Percentiles rank a stretch among this genome's conserved stretches.
phyloP scores from a whole-genome alignment of 345 rosid species.

The Gossypium sturtianum region DNA sequence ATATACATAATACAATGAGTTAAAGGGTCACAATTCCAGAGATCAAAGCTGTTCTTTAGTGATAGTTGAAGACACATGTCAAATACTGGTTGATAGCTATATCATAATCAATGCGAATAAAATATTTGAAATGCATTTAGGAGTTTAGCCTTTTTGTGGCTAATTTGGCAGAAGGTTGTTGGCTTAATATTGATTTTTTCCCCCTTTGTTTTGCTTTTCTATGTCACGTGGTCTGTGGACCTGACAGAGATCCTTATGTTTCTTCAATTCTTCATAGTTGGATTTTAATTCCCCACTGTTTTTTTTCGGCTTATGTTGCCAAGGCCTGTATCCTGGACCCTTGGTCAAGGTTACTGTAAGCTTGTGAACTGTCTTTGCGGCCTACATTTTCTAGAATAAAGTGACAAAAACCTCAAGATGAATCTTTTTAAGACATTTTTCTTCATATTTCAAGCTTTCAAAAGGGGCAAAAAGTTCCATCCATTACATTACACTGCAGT shows the following conservation, averaged over 20 bases:
- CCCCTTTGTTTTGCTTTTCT: too few species aligned
- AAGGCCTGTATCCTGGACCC: neutral
- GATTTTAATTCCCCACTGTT: neutral
- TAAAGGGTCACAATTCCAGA: neutral
- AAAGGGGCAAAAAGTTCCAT: neutral
- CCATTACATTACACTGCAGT: neutral
- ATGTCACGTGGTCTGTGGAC: too few species aligned
- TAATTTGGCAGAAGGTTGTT: too few species aligned
- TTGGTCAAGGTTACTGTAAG: conserved; percentile 9
- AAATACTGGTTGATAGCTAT: neutral
- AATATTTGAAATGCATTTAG: neutral
- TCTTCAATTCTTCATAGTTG: too few species aligned
- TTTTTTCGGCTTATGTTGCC: neutral
- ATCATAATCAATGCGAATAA: neutral
- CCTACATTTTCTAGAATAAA: conserved; percentile 8
- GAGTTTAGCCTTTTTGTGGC: too few species aligned
- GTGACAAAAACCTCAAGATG: conserved; percentile 13
- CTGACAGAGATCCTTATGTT: too few species aligned
- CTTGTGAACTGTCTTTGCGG: conserved; percentile 19
- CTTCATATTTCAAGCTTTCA: neutral
- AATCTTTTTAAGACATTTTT: neutral
- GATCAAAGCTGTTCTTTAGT: neutral
- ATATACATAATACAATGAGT: neutral
- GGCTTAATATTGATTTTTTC: too few species aligned
- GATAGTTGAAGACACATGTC: neutral